phyloP scores from a whole-genome alignment of 2,329 filamentous ascomycete genomes.

The Trichoderma guizhouense region DNA sequence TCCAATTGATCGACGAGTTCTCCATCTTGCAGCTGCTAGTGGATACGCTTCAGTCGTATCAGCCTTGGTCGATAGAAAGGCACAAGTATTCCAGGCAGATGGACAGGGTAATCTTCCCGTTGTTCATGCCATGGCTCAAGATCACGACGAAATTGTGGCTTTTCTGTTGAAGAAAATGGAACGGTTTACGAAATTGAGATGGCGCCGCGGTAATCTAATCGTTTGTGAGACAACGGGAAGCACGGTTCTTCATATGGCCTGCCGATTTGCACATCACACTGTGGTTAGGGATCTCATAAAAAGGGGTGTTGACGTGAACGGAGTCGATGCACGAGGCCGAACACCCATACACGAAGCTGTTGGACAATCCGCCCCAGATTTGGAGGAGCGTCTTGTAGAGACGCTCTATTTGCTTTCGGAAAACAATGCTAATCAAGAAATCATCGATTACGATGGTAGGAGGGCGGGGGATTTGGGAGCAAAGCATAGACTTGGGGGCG shows the following conservation, averaged over 20 bases:
- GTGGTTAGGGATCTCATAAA: not conserved
- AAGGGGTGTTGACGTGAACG: not conserved
- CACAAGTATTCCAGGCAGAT: not conserved
- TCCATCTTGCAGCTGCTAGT: constrained; percentile 13
- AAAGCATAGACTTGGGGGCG: not conserved
- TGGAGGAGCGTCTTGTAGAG: not conserved
- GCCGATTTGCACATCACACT: constrained; percentile 9
- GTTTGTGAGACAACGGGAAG: not conserved
- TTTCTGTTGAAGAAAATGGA: not conserved
- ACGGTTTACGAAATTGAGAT: not conserved
- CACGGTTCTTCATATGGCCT: constrained; percentile 17
- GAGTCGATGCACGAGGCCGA: not conserved
- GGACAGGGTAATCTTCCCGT: constrained; percentile 8
- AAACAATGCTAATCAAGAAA: not conserved
- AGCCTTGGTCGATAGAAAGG: not conserved
- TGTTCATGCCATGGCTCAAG: constrained; percentile 15
- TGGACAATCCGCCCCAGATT: not conserved
- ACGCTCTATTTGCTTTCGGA: not conserved
- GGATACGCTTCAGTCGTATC: not conserved
- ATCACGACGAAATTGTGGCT: not conserved
- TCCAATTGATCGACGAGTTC: not conserved
- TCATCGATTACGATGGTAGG: not conserved
- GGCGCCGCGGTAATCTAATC: not conserved
- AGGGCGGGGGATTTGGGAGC: not conserved
- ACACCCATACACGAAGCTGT: constrained; percentile 17